Conservation (phyloP, 805 yeast genomes). For the Jamesozyma lodderae region DNA sequence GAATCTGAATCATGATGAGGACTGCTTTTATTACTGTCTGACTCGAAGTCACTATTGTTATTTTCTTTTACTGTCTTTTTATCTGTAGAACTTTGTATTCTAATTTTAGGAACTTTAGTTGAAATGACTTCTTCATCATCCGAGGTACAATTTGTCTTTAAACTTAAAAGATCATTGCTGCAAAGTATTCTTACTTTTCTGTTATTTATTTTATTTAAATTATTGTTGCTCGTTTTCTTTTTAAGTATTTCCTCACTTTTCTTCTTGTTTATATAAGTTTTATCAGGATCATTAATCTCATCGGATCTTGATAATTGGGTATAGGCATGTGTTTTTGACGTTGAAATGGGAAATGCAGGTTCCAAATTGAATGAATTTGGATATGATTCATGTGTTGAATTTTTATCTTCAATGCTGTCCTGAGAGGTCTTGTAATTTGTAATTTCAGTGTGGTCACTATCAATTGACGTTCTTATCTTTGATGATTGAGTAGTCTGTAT, state of each 20-base stretch:
- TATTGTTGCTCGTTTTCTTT: no score
- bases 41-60: conserved; percentile 2
- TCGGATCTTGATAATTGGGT: background rate
- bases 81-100: conserved; percentile 3
- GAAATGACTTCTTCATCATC: background rate
- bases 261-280: no score
- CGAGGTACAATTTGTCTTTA: background rate
- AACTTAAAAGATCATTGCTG: conserved; percentile 18
- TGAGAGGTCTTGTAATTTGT: no score
- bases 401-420: no score
- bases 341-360: background rate
- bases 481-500: no score
- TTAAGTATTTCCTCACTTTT: no score
- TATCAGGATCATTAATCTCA: background rate
- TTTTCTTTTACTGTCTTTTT: background rate
- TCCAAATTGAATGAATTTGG: background rate
- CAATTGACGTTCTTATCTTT: no score
- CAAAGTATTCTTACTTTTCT: conserved; percentile 26
- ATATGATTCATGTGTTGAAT: background rate
- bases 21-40: background rate
- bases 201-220: conserved; percentile 18
- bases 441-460: no score
- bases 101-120: conserved; percentile 2
- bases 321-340: background rate
- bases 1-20: conserved; percentile 5